Base-by-base conservation (phyloP, 2,329 filamentous ascomycete genomes). In the Thermochaetoides dissita region DNA sequence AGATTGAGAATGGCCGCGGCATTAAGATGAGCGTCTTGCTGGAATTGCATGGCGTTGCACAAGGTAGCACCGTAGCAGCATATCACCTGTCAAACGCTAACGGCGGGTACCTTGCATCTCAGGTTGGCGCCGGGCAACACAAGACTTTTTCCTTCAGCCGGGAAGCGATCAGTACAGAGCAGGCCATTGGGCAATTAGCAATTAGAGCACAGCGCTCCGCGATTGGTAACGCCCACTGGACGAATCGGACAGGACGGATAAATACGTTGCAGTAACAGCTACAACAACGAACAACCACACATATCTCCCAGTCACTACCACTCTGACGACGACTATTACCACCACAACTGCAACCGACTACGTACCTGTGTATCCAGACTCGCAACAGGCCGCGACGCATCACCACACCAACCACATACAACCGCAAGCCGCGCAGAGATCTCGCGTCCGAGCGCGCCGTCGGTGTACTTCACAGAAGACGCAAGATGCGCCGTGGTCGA, bases 71-170 rank as follows among this genome's bases (percentile, higher is more conserved):
- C 5, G 17, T 24, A 24, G 17, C 17, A 24, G 11, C 29, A 34
- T 36, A 24, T 28, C n/a, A 34, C 2, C 38, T 35, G 38, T 38
- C 39, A 35, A 31, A 41, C 40, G 32, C 37, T 39, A 10, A 29
- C 34, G 36, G n/a, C 47, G 43, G 50, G 49, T 51, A 51, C 51
- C 49, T 53, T 53, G 51, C 51, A 53, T 50, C 41, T 44, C 36
- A 24, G 17, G 17, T 24, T 24, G 17, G 43, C 45, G 42, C 46
- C 45, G 42, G 47, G 41, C 38, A 17, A 42, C 30, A 46, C 46
- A 37, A 42, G 12, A 34, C 17, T 5, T 24, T 24, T 24, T 24
- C 17, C 44, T 46, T 49, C 45, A 53, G 49, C 50, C 51, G 50
- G 49, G 48, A 46, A 38, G 17, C 17, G 17, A 24, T 24, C 17